These are phyloP conservation scores for Pascua guehoae DNA, from an alignment of 1,284 basidiomycete species.

Conservation along the genomic window DNA sequence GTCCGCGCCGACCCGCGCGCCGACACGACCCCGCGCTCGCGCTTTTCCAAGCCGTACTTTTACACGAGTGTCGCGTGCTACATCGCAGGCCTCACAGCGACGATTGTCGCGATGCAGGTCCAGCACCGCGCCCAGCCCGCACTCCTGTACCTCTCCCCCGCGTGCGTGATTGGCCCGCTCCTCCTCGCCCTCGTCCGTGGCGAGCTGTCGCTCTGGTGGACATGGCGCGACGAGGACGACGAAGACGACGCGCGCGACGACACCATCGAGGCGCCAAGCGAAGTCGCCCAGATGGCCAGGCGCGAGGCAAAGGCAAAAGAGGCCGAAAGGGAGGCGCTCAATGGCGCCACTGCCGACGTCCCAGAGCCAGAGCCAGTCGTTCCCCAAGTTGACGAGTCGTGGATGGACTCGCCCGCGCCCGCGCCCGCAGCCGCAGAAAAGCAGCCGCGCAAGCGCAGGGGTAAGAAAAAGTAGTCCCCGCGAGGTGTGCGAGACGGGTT, in stretches of 20 bases:
- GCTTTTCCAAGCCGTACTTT: slow-evolving; percentile 76
- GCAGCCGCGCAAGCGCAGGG: slow-evolving; percentile 11
- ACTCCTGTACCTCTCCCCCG: slow-evolving; percentile 72
- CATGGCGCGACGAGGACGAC: slow-evolving; percentile 35
- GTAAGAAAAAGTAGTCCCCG: slow-evolving; percentile 12
- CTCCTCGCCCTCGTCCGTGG: slow-evolving; percentile 43
- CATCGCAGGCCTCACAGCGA: slow-evolving; percentile 68
- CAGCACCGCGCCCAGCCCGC: slow-evolving; percentile 84
- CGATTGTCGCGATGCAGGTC: slow-evolving; percentile 84
- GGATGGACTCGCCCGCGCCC: slow-evolving; percentile 35
- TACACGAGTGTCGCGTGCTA: slow-evolving; percentile 68
- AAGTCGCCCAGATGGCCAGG: slow-evolving; percentile 33
- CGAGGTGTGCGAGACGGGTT: no score
- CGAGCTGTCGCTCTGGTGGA: slow-evolving; percentile 41
- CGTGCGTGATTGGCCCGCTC: slow-evolving; percentile 53
- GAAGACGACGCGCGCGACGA: slow-evolving; percentile 23
- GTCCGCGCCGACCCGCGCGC: slow-evolving; percentile 21
- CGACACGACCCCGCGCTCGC: slow-evolving; percentile 28
- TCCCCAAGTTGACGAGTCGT: slow-evolving; percentile 32
- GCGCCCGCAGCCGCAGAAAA: neutral
- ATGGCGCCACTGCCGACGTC: neutral
- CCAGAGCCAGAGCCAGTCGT: slow-evolving; percentile 5
- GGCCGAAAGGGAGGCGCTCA: neutral
- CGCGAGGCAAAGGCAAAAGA: slow-evolving; percentile 14
- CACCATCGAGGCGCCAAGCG: slow-evolving; percentile 38